Conservation (phyloP, 805 yeast species). For the Wickerhamomyces bisporus region DNA sequence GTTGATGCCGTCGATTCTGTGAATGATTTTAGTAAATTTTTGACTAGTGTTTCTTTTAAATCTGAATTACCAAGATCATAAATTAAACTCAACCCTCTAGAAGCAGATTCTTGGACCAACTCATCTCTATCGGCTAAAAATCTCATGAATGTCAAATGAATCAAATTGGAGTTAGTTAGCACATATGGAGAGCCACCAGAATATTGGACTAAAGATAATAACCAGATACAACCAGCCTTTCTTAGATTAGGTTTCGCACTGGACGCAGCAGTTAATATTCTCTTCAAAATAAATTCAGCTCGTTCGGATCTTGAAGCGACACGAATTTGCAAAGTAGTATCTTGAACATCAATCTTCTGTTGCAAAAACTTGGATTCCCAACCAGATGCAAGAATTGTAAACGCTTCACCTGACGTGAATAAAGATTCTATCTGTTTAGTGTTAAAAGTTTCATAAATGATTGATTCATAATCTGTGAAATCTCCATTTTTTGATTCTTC, state of each 20-base stretch:
- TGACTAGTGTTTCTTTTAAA: slow-evolving; percentile 67
- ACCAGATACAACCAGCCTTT: slow-evolving; percentile 80
- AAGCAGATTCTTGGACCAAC: slow-evolving; percentile 85
- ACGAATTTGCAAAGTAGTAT: slow-evolving; percentile 12
- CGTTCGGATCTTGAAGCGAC: slow-evolving; percentile 12
- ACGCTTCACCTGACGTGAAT: slow-evolving; percentile 81
- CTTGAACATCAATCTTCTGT: slow-evolving; percentile 51
- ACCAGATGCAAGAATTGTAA: slow-evolving; percentile 66
- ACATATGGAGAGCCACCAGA: slow-evolving; percentile 47
- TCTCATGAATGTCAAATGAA: slow-evolving; percentile 72
- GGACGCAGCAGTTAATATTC: slow-evolving; percentile 47
- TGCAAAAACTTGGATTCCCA: slow-evolving; percentile 60
- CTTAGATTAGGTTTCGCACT: slow-evolving; percentile 71
- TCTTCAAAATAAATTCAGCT: slow-evolving; percentile 33
- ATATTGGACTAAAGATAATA: slow-evolving; percentile 73
- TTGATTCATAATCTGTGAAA: slow-evolving; percentile 25
- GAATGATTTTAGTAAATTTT: slow-evolving; percentile 68
- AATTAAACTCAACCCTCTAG: slow-evolving; percentile 77
- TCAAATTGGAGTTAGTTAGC: slow-evolving; percentile 41
- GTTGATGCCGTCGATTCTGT: slow-evolving; percentile 54
- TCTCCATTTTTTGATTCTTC: slow-evolving; percentile 23
- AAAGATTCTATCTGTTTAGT: slow-evolving; percentile 72
- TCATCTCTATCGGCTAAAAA: slow-evolving; percentile 82
- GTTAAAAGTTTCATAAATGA: slow-evolving; percentile 51
- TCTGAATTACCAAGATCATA: slow-evolving; percentile 72